Evolutionary conservation across 352 stramenopile genomes (phyloP), one percentile per base, ranked within the genome.

Genomic region (Globisporangium sylvaticum): DNA sequence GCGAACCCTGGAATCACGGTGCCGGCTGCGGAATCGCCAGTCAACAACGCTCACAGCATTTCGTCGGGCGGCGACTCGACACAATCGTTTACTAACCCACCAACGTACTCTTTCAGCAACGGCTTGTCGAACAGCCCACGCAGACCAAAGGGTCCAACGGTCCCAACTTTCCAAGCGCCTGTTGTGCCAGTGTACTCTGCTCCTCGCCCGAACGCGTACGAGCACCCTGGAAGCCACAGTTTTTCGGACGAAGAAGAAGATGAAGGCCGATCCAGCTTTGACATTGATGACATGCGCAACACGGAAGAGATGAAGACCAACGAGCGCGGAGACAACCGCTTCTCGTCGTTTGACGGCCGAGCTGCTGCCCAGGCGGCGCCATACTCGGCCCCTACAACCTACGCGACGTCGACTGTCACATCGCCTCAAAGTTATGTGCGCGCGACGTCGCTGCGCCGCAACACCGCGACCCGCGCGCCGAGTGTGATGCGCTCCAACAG

Each of bases 201-300:
- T 22, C 65, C 68, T 25, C 60, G 60, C 7, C 37, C 39, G 14
- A 31, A 58, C 37, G 48, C 69, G 56, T 71, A 71, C 39, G 71
- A 74, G n/a, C 78, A 74, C 37, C 68, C 73, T 29, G 67, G 58
- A 39, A 67, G 58, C 42, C 59, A 67, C 22, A 67, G 63, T 20
- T 62, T 66, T 27, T 70, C 74, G 25, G 73, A 61, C 29, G 64
- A 82, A 6, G 67, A 82, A 6, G 67, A 81, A 1, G 70, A 82
- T 1, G 65, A 73, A 15, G 73, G 78, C 10, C 87, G 87, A 52
- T 88, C 83, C 9, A 95, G 87, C 70, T 95, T 94, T 69, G 85
- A 95, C 67, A 85, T 95, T 56, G 84, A 92, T 52, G 82, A 92
- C 71, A 87, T 91, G 76, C 84, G 84, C 27, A 77, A 86, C 69